Base-by-base conservation (phyloP, 306 rosid genomes). In the Sicyos baderoa region DNA sequence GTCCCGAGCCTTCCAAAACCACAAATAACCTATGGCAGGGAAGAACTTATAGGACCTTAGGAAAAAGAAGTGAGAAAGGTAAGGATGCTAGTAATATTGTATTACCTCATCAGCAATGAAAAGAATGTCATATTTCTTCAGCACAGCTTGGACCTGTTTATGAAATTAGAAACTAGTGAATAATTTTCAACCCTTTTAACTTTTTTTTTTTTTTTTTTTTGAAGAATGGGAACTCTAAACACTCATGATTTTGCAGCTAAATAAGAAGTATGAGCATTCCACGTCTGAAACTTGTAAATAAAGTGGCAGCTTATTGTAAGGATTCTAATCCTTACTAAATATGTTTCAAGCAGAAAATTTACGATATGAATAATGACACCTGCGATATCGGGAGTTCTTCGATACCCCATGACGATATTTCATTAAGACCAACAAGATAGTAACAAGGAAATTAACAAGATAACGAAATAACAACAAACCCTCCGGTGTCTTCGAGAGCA, bases 91-190 rank as follows among this genome's bases (percentile, higher is more conserved):
- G 35, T 1, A 29, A 29, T 29, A 29, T 29, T 37, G 52, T 21
- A 65, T 45, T 44, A 65, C 97, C 99, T 93, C 99, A 61, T 93
- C 97, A 6, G 96, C 97, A 77, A 93, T 90, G 64, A 93, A 84
- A 76, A 93, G 97, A 77, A 93, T 90, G 82, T 88, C 99, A 76
- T 90, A 90, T 88, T 93, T 90, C 86, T 90, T 93, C 74, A 93
- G 75, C 17, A 93, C 79, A 13, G 91, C 89, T 88, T 93, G 99
- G 81, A 93, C 74, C 99, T 93, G 79, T 81, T 79, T 49, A 59
- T 55, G 48, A 22, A 18, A 11, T 40, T 10, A 45, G 22, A 65
- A 21, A 65, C n/a, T 3, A 45, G 21, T 6, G 2, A 66, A 47
- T 47, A 47, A 47, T 22, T 21, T 66, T 66, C 35, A 22, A 66